These are phyloP conservation scores for Neonectria ditissima DNA, from an alignment of 2,329 filamentous ascomycete species.

Conservation along the genomic window DNA sequence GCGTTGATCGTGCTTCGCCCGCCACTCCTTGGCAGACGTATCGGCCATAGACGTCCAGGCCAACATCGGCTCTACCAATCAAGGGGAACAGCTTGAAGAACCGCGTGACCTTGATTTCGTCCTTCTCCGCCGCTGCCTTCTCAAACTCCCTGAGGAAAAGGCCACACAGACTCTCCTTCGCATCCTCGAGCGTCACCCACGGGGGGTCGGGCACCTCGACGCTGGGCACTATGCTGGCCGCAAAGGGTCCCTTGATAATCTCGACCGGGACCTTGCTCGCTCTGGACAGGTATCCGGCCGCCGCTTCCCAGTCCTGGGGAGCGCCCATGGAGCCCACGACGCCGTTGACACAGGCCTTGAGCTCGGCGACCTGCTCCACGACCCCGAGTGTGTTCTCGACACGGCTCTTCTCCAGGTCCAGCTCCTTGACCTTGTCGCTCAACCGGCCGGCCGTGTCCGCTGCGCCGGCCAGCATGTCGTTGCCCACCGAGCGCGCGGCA, in stretches of 20 bases:
- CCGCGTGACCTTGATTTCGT: slow-evolving; percentile 88
- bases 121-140: slow-evolving; percentile 86
- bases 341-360: slow-evolving; percentile 95
- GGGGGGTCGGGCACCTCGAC: slow-evolving; percentile 95
- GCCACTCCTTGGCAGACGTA: slow-evolving; percentile 98
- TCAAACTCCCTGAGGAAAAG: slow-evolving; percentile 96
- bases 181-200: slow-evolving; percentile 85
- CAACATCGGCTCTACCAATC: slow-evolving; percentile 88
- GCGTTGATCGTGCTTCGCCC: slow-evolving; percentile 80
- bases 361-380: slow-evolving; percentile 95
- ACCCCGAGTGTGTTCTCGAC: slow-evolving; percentile 92
- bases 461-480: slow-evolving; percentile 89
- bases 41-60: slow-evolving; percentile 92
- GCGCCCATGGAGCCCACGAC: slow-evolving; percentile 97
- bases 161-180: slow-evolving; percentile 88
- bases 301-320: slow-evolving; percentile 98
- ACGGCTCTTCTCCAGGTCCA: slow-evolving; percentile 91
- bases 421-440: slow-evolving; percentile 84
- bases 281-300: slow-evolving; percentile 87
- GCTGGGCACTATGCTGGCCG: slow-evolving; percentile 91
- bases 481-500: slow-evolving; percentile 84
- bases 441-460: slow-evolving; percentile 87
- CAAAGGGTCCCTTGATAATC: slow-evolving; percentile 87
- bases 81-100: slow-evolving; percentile 99
- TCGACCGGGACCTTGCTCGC: slow-evolving; percentile 83